Conservation (phyloP, 108 stramenopile species). For the Discostella pseudostelligera region DNA sequence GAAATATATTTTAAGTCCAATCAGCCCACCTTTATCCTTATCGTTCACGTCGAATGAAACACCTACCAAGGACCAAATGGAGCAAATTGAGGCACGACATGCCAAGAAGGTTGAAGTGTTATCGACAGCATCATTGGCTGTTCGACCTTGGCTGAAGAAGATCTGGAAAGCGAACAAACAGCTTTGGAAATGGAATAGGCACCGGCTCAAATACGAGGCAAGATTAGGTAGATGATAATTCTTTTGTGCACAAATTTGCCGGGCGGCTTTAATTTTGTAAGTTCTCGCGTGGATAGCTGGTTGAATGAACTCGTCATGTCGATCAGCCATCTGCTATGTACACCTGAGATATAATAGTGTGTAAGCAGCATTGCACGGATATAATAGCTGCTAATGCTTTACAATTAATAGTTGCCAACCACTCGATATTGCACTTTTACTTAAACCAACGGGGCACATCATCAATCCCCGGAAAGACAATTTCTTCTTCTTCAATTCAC, state of each 20-base stretch:
- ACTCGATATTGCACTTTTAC: too few species aligned
- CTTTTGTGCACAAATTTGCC: too few species aligned
- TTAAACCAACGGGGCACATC: too few species aligned
- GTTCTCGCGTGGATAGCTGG: too few species aligned
- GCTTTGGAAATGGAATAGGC: constrained; percentile 35
- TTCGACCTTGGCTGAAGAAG: constrained; percentile 39
- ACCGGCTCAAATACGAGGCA: not conserved
- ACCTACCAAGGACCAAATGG: constrained; percentile 43
- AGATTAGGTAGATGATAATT: not conserved
- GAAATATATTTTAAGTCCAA: constrained; percentile 29
- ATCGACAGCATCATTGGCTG: constrained; percentile 21
- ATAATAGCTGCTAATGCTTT: too few species aligned
- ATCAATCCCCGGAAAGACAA: too few species aligned
- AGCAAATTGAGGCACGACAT: constrained; percentile 34
- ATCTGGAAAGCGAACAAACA: constrained; percentile 49
- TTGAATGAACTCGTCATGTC: too few species aligned
- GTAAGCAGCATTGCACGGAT: too few species aligned
- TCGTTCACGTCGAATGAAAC: constrained; percentile 9
- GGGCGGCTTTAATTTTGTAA: too few species aligned
- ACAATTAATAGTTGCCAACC: not conserved
- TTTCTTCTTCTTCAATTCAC: not conserved
- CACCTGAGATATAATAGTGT: too few species aligned
- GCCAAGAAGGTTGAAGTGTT: constrained; percentile 33
- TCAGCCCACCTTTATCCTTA: constrained; percentile 27
- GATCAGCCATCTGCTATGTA: too few species aligned